These are phyloP conservation scores for Debaryomyces nepalensis DNA, from an alignment of 1,139 yeast species.

Conservation along the genomic window DNA sequence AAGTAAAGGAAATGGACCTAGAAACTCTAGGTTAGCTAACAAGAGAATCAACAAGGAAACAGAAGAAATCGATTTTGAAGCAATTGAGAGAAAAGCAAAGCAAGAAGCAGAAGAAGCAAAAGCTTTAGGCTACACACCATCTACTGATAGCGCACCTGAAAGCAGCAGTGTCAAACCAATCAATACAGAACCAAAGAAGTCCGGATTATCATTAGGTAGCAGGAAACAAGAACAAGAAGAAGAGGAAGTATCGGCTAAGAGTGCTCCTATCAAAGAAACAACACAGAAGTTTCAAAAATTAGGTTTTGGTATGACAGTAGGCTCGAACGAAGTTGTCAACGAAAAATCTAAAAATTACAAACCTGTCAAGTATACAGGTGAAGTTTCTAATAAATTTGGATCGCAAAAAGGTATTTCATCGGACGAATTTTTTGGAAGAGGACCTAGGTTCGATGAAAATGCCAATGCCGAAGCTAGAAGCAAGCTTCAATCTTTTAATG, in stretches of 20 bases:
- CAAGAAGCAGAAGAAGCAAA: conserved; percentile 78
- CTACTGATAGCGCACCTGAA: conserved; percentile 33
- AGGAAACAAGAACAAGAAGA: conserved; percentile 14
- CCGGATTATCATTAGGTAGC: conserved; percentile 9
- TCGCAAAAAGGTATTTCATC: conserved; percentile 93
- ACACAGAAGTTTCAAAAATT: conserved; percentile 76
- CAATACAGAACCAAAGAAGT: conserved; percentile 9
- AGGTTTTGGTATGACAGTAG: conserved; percentile 82
- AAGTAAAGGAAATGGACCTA: conserved; percentile 50
- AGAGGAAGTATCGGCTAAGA: conserved; percentile 25
- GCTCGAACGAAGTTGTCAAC: conserved; percentile 39
- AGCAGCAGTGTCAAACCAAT: conserved; percentile 1
- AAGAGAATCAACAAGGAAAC: conserved; percentile 51
- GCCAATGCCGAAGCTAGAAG: conserved; percentile 79
- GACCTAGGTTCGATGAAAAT: conserved; percentile 73
- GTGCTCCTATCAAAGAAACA: conserved; percentile 55
- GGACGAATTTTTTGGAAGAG: conserved; percentile 92
- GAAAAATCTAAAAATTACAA: conserved; percentile 43
- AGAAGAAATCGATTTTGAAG: conserved; percentile 89
- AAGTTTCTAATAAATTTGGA: conserved; percentile 79
- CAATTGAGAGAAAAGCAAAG: conserved; percentile 84
- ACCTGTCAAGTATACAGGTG: conserved; percentile 67
- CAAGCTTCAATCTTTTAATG: conserved; percentile 78
- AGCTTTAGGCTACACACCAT: conserved; percentile 73
- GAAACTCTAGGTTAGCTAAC: conserved; percentile 60